Conservation (phyloP, 495 filamentous ascomycete genomes). For the Penicillium macrosclerotiorum region DNA sequence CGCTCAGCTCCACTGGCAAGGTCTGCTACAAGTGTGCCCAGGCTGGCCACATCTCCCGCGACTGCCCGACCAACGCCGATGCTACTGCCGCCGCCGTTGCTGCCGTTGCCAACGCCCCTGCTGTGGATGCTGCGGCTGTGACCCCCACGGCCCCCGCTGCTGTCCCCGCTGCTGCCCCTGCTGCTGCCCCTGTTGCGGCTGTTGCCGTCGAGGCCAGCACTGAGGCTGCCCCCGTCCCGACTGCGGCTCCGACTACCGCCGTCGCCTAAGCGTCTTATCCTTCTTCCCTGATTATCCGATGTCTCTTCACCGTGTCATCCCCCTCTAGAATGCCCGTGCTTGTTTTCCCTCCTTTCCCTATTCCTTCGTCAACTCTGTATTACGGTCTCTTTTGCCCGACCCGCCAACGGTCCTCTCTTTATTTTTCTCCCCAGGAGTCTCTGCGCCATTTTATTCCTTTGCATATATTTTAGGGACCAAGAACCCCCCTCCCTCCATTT, state of each 20-base stretch:
- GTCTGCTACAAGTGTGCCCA: conserved; percentile 98
- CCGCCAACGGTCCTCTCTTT: conserved; percentile 29
- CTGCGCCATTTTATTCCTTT: conserved; percentile 32
- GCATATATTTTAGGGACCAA: conserved; percentile 45
- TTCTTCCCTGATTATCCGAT: conserved; percentile 1
- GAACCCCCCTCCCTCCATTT: background rate
- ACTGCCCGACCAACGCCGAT: conserved; percentile 70
- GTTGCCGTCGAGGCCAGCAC: conserved; percentile 33
- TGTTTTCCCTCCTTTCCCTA: conserved; percentile 8
- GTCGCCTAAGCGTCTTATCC: conserved; percentile 48
- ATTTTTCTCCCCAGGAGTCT: conserved; percentile 22
- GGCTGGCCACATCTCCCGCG: conserved; percentile 92
- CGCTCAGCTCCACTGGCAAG: conserved; percentile 92
- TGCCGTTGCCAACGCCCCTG: conserved; percentile 20
- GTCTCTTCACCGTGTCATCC: conserved; percentile 25
- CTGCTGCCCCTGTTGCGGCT: conserved; percentile 41
- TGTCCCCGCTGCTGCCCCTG: conserved; percentile 42
- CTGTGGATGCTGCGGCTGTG: conserved; percentile 34
- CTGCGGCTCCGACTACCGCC: conserved; percentile 51
- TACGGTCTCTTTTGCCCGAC: conserved; percentile 32
- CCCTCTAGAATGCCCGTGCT: conserved; percentile 17
- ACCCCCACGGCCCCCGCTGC: conserved; percentile 28
- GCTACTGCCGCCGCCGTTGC: conserved; percentile 28
- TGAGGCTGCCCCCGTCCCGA: conserved; percentile 36
- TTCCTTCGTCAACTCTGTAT: conserved; percentile 33